These are phyloP conservation scores for Pseudopithomyces chartarum DNA, from an alignment of 2,329 filamentous ascomycete genomes.

Conservation along the genomic window DNA sequence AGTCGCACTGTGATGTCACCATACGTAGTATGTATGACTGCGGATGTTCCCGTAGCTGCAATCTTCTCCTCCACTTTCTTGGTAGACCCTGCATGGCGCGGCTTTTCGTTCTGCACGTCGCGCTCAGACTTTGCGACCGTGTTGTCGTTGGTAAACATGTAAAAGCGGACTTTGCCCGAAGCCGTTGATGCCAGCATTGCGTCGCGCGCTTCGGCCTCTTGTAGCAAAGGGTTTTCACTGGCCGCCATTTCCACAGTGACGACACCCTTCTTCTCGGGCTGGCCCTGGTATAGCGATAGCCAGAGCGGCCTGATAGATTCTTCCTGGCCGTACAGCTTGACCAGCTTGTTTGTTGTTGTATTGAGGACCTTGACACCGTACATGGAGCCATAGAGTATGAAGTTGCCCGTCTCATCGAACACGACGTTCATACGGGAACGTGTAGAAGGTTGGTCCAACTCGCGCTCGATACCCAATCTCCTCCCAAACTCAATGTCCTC, in stretches of 20 bases:
- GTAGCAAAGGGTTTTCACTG: conserved; percentile 87
- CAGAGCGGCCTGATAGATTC: conserved; percentile 85
- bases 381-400: conserved; percentile 92
- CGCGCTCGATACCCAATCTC: conserved; percentile 81
- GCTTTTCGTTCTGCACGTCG: conserved; percentile 95
- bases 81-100: conserved; percentile 63
- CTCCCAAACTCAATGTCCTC: conserved; percentile 93
- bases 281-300: conserved; percentile 88
- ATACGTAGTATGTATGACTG: conserved; percentile 87
- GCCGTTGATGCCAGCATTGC: conserved; percentile 86
- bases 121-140: conserved; percentile 63
- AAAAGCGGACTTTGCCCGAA: conserved; percentile 88
- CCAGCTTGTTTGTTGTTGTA: conserved; percentile 88
- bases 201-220: conserved; percentile 88
- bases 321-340: conserved; percentile 88
- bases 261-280: conserved; percentile 90
- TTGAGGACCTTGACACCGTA: conserved; percentile 94
- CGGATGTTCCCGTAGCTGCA: conserved; percentile 75
- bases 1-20: conserved; percentile 93
- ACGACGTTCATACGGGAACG: conserved; percentile 80
- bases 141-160: conserved; percentile 94
- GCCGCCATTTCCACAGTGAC: conserved; percentile 98
- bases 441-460: conserved; percentile 73
- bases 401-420: conserved; percentile 96
- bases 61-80: conserved; percentile 61